Conservation (phyloP, 768 basidiomycete species). For the Dictyophora rubrovolvata region DNA sequence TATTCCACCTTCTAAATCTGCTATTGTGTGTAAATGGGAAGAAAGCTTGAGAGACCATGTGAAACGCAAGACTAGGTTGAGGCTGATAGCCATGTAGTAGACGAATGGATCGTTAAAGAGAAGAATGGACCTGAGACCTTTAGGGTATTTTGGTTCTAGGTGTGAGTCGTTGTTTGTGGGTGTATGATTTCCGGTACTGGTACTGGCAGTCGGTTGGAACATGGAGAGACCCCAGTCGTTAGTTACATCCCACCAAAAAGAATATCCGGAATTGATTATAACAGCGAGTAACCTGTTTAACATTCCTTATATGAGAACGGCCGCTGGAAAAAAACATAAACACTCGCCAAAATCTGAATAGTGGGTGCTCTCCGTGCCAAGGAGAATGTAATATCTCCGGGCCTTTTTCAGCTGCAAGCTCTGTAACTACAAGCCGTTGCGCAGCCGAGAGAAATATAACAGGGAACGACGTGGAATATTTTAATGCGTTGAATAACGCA, state of each 20-base stretch:
- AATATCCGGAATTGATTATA: slow-evolving; percentile 81
- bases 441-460: slow-evolving; percentile 92
- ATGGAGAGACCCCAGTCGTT: slow-evolving; percentile 94
- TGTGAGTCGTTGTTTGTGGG: slow-evolving; percentile 23
- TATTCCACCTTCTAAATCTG: slow-evolving; percentile 73
- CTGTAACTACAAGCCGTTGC: slow-evolving; percentile 62
- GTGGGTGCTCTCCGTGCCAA: slow-evolving; percentile 67
- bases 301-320: too few relatives aligned
- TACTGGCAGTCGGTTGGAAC: slow-evolving; percentile 30
- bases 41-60: slow-evolving; percentile 92
- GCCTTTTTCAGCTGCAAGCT: slow-evolving; percentile 42
- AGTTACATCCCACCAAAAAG: slow-evolving; percentile 98
- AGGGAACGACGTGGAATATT: slow-evolving; percentile 95
- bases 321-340: too few relatives aligned
- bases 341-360: slow-evolving; percentile 79
- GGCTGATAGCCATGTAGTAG: slow-evolving; percentile 73
- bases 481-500: slow-evolving; percentile 82
- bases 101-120: slow-evolving; percentile 66
- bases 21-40: slow-evolving; percentile 67
- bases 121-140: slow-evolving; percentile 64
- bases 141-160: slow-evolving; percentile 37
- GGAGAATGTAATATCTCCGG: slow-evolving; percentile 30
- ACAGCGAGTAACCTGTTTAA: slow-evolving; percentile 68
- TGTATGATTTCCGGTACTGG: slow-evolving; percentile 11
- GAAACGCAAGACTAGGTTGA: slow-evolving; percentile 83